phyloP scores from a whole-genome alignment of 163 green algal genomes.

The Picocystis sp. region DNA sequence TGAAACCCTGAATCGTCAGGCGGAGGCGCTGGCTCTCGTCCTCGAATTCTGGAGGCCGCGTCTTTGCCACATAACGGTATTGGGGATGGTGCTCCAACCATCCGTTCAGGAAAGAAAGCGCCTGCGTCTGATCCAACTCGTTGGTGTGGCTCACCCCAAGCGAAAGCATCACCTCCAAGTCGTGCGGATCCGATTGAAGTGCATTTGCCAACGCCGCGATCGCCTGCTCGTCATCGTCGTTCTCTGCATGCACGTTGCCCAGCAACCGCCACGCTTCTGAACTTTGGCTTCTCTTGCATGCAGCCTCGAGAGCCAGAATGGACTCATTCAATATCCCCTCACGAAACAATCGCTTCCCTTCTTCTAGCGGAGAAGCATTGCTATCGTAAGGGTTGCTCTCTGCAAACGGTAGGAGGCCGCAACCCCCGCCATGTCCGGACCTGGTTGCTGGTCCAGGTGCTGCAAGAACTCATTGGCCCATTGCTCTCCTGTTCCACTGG shows the following conservation, averaged over 20 bases:
- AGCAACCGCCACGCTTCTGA: constrained; percentile 83
- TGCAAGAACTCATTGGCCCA: constrained; percentile 64
- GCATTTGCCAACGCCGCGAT: constrained; percentile 76
- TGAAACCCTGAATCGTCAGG: constrained; percentile 11
- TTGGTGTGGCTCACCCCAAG: constrained; percentile 93
- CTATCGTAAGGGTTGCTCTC: constrained; percentile 73
- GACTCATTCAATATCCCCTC: constrained; percentile 66
- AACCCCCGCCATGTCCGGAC: constrained; percentile 3
- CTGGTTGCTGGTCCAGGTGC: constrained; percentile 19
- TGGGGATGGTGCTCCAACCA: constrained; percentile 50
- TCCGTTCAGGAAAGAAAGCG: constrained; percentile 26
- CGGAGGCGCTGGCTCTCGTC: not conserved
- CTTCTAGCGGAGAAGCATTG: constrained; percentile 33
- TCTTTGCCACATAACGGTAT: constrained; percentile 17
- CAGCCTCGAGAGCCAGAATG: constrained; percentile 83
- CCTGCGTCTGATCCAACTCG: constrained; percentile 69
- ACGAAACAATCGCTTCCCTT: constrained; percentile 60
- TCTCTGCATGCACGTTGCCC: constrained; percentile 89
- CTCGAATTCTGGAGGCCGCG: constrained; percentile 11
- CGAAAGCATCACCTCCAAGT: constrained; percentile 71
- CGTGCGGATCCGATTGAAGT: constrained; percentile 45
- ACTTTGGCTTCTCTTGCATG: constrained; percentile 32
- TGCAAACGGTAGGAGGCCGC: constrained; percentile 41
- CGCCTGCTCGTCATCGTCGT: constrained; percentile 90
- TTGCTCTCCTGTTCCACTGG: constrained; percentile 7